Base-by-base conservation (phyloP, 2,329 filamentous ascomycete species). In the Botrytis deweyae region DNA sequence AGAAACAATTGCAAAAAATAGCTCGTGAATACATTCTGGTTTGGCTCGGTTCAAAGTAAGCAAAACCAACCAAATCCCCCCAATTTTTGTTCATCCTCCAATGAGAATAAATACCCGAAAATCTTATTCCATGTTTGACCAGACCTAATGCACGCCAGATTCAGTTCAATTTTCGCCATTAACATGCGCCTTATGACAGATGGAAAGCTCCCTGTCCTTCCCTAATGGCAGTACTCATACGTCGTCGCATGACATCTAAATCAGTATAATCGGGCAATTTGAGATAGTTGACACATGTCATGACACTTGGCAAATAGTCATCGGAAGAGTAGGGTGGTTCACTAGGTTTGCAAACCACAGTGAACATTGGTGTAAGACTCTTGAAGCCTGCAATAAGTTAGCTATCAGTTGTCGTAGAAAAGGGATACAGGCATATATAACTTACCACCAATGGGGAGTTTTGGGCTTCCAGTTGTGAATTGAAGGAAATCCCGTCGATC, bases 261-360 rank as follows among this genome's bases (percentile, higher is more conserved):
- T 86, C 90, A 77, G 91, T 95, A 84, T 99, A 99, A 83, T 99
- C 94, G 33, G 96, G 96, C 80, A 99, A 88, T 84, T 99, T 99
- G 80, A 99, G 89, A 82, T 99, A 99, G 83, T 99, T 99, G 83
- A 97, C 96, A 82, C 97, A 99, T 18, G 97, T 99, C 97, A 99
- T 99, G 82, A 99, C 97, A 82, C 95, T 98, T 20, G 97, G 96
- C n/a, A 99, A 88, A 80, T 98, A 99, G 84, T 99, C 96, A 81
- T 99, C 96, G 7, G 95, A 95, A 5, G 91, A 92, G 82, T 95
- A 96, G 2, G 96, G 96, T 25, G 94, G 90, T 81, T 99, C 96
- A 82, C 93, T 97, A n/a, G 95, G 95, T 83, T 98, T 98, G 87
- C 96, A 98, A 62, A 99, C 96, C 76, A 99, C 96, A 4, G 96